Base-by-base conservation (phyloP, 805 yeast species). In the Metschnikowia lochheadii region DNA sequence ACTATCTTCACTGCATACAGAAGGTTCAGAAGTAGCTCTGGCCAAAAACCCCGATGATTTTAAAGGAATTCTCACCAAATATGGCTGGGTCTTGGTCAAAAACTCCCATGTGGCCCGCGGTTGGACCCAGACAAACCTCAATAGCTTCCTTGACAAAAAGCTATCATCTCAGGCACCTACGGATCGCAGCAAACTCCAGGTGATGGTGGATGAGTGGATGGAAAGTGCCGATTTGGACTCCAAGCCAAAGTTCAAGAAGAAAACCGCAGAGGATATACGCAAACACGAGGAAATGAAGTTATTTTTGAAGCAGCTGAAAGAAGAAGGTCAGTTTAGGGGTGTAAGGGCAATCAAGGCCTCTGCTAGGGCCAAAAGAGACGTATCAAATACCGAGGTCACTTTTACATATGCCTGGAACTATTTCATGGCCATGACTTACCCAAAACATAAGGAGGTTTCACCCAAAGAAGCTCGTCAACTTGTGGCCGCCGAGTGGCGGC, bases 321-420 rank as follows among this genome's bases (percentile, higher is more conserved):
- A 53, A 10, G 68, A 61, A n/a, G 50, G 50, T n/a, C 38, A 33
- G 6, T 44, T 43, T 47, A 33, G 40, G 10, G 41, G 49, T 33
- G 38, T 10, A 7, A 11, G 23, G 14, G 17, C 15, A 14, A 14
- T 14, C 40, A 32, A 18, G 29, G 35, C 37, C 3, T 18, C 5
- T 4, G 2, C 40, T 3, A 14, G 4, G 18, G 42, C 45, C 33
- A 20, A 43, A n/a, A 32, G 49, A 18, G 44, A 52, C 13, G 40
- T 29, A 13, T 33, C 44, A 18, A 32, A 37, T 10, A 56, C 52
- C 42, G 34, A 63, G 37, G 50, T 69, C 32, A 63, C 64, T 13
- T 56, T 61, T 50, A 63, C 63, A 21, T 65, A 70, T 49, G 73
- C 74, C 1, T 70, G 73, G 72, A 70, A 70, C 58, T 70, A 67